phyloP scores from a whole-genome alignment of 441 rosid species.

The Croton laevigatus region DNA sequence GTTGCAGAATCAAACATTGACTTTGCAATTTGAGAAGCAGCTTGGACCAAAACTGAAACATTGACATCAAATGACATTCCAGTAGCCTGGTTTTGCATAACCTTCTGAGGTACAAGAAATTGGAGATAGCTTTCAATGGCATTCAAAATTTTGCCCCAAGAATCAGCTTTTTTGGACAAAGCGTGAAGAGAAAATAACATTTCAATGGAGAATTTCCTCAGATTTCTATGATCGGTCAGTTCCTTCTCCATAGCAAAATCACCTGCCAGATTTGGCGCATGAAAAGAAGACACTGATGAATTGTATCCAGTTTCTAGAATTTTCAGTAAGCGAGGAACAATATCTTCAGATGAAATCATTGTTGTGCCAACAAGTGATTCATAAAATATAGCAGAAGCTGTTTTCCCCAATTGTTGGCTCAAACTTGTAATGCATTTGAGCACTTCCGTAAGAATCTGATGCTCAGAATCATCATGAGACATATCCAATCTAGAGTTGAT shows the following conservation, averaged over 20 bases:
- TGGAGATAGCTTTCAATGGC: constrained; percentile 65
- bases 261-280: constrained; percentile 48
- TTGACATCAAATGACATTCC: constrained; percentile 45
- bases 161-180: constrained; percentile 60
- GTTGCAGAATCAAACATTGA: constrained; percentile 86
- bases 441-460: constrained; percentile 65
- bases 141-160: constrained; percentile 76
- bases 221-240: constrained; percentile 60
- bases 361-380: constrained; percentile 66
- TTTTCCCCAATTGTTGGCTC: constrained; percentile 81
- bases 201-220: constrained; percentile 72
- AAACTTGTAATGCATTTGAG: constrained; percentile 57
- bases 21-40: constrained; percentile 81
- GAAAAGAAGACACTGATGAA: constrained; percentile 42
- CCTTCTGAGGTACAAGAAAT: constrained; percentile 76
- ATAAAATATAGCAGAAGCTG: constrained; percentile 75
- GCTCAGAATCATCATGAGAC: constrained; percentile 44
- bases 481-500: constrained; percentile 43
- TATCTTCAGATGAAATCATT: constrained; percentile 64
- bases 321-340: constrained; percentile 71
- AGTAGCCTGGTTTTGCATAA: constrained; percentile 43
- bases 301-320: constrained; percentile 78
- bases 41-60: constrained; percentile 63
- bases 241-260: constrained; percentile 73
- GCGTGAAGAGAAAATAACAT: constrained; percentile 71